Evolutionary conservation across 345 rosid genomes (phyloP).

Genomic region (Draba incana): DNA sequence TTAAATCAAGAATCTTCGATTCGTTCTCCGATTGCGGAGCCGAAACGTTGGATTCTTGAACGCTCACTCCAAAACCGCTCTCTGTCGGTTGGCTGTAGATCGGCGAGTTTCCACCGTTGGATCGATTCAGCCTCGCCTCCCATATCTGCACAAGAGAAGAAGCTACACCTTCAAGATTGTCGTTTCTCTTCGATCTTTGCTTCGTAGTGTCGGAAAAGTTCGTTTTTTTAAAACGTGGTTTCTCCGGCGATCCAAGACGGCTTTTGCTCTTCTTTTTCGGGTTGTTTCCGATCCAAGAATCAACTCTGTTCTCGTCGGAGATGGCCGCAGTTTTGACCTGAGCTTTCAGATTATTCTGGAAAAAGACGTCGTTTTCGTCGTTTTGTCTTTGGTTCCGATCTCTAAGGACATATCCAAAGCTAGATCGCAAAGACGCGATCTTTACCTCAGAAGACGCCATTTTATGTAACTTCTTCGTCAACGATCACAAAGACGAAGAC

Average conservation of each 20-base stretch:
- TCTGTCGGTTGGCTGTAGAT: slow-evolving; percentile 11
- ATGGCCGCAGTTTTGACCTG: slow-evolving; percentile 43
- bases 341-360: slow-evolving; percentile 55
- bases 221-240: slow-evolving; percentile 5
- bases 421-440: slow-evolving; percentile 54
- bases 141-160: slow-evolving; percentile 96
- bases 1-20: slow-evolving; percentile 18
- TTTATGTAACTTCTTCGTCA: background rate
- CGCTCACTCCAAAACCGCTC: slow-evolving; percentile 9
- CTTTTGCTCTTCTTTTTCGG: slow-evolving; percentile 21
- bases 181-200: slow-evolving; percentile 8
- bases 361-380: slow-evolving; percentile 31
- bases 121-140: slow-evolving; percentile 71
- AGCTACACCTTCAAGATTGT: slow-evolving; percentile 53
- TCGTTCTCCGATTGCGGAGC: slow-evolving; percentile 42
- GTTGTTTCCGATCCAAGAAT: slow-evolving; percentile 27
- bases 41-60: slow-evolving; percentile 14
- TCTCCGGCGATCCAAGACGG: slow-evolving; percentile 36
- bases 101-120: slow-evolving; percentile 39
- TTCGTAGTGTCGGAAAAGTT: slow-evolving; percentile 9
- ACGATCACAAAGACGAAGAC: slow-evolving; percentile 23
- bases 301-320: slow-evolving; percentile 36
- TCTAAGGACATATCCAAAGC: slow-evolving; percentile 61
- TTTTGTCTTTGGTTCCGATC: slow-evolving; percentile 49
- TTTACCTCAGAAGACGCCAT: slow-evolving; percentile 76